Evolutionary conservation across 768 basidiomycete genomes (phyloP).

Genomic region (Clitopilus hobsonii): DNA sequence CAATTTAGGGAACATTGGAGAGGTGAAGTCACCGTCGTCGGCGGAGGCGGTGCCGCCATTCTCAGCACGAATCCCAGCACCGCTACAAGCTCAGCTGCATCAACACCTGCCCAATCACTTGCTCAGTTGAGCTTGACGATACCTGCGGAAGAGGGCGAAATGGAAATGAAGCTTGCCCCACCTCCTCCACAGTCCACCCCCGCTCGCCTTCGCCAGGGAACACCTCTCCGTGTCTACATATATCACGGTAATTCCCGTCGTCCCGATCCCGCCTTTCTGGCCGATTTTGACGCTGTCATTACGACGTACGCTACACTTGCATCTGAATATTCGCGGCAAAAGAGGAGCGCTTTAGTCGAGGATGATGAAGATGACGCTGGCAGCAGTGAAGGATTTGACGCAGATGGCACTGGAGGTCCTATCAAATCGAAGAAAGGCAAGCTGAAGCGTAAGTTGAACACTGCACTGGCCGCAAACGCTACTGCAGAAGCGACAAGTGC

Average conservation of each 20-base stretch:
- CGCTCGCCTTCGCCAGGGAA: constrained; percentile 27
- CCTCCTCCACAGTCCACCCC: background rate
- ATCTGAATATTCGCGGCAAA: constrained; percentile 91
- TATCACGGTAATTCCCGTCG: constrained; percentile 92
- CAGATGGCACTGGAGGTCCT: constrained; percentile 37
- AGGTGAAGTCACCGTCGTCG: constrained; percentile 78
- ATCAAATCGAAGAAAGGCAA: constrained; percentile 67
- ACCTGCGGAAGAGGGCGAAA: constrained; percentile 23
- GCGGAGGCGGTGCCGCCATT: constrained; percentile 57
- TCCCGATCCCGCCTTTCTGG: constrained; percentile 81
- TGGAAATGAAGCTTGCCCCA: constrained; percentile 26
- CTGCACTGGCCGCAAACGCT: constrained; percentile 24
- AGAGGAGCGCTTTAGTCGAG: constrained; percentile 59
- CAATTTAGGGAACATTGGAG: constrained; percentile 98
- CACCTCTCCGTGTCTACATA: constrained; percentile 79
- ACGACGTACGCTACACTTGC: constrained; percentile 96
- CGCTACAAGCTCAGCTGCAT: background rate
- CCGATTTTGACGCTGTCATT: constrained; percentile 95
- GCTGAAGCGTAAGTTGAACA: constrained; percentile 60
- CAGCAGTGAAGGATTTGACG: constrained; percentile 59
- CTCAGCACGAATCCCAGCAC: constrained; percentile 23
- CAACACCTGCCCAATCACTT: constrained; percentile 23
- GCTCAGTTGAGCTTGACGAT: constrained; percentile 31
- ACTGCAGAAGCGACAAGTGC: constrained; percentile 60
- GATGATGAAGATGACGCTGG: constrained; percentile 69